Conservation (phyloP, 2,329 filamentous ascomycete species). For the Aspergillus jensenii region DNA sequence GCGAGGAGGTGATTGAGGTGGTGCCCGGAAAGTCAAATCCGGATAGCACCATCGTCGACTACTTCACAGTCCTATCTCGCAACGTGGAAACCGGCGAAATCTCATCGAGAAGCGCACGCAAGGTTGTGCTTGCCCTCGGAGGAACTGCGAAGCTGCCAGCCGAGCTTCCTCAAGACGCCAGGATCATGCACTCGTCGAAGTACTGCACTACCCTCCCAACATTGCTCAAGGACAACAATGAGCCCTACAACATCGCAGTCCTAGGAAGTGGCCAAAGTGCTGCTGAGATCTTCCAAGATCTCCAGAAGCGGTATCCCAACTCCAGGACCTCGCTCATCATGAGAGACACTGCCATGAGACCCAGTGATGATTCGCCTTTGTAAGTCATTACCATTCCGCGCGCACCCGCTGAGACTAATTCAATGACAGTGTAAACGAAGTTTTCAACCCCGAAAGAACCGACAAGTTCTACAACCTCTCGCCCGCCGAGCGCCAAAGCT, state of each 20-base stretch:
- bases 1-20: conserved; percentile 73
- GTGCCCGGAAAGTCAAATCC: conserved; percentile 56
- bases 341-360: conserved; percentile 77
- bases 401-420: conserved; percentile 1
- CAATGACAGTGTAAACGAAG: conserved; percentile 75
- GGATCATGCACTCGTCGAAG: conserved; percentile 84
- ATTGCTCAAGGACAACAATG: conserved; percentile 39
- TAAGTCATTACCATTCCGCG: conserved; percentile 46
- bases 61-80: conserved; percentile 67
- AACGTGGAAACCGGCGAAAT: conserved; percentile 52
- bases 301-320: conserved; percentile 80
- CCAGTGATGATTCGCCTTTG: conserved; percentile 96
- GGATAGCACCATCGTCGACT: conserved; percentile 55
- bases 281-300: conserved; percentile 91
- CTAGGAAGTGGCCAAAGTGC: conserved; percentile 89
- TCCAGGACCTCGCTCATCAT: conserved; percentile 76
- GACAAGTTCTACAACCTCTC: conserved; percentile 72
- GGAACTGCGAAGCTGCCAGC: conserved; percentile 70
- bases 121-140: conserved; percentile 65
- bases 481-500: conserved; percentile 59
- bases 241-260: conserved; percentile 72
- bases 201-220: conserved; percentile 58
- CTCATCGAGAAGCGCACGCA: conserved; percentile 42
- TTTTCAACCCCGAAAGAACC: conserved; percentile 87
- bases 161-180: conserved; percentile 66